Conservation (phyloP, 305 asterid species). For the Coffea humblotiana region DNA sequence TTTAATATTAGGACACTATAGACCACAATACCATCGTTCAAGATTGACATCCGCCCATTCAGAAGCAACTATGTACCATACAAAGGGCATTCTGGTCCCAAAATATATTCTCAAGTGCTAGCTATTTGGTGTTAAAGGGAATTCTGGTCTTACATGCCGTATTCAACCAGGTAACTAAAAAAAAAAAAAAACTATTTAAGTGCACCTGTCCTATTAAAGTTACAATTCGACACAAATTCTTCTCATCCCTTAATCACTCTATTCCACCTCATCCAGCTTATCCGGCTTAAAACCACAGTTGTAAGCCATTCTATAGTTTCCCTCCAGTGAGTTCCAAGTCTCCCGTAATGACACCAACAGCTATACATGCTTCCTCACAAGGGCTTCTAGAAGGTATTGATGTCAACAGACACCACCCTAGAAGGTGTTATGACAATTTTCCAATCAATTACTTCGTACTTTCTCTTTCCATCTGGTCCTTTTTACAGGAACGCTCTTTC, state of each 20-base stretch:
- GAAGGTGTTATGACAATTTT: neutral
- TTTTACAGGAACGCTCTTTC: neutral
- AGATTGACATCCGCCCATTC: neutral
- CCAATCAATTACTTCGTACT: neutral
- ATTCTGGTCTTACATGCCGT: neutral
- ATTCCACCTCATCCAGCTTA: neutral
- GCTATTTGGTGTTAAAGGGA: neutral
- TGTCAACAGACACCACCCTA: neutral
- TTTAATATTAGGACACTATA: too few relatives aligned
- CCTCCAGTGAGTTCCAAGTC: neutral
- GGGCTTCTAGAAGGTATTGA: neutral
- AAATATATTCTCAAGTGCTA: neutral
- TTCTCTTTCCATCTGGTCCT: neutral
- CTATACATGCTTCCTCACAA: neutral
- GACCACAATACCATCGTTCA: neutral
- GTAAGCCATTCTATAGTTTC: neutral
- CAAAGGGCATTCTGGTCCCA: too few relatives aligned
- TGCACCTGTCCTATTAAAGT: too few relatives aligned
- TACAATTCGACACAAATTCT: neutral
- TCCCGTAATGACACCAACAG: neutral
- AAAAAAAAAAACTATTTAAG: neutral
- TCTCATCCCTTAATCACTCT: neutral
- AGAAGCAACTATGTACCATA: neutral
- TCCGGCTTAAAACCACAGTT: neutral
- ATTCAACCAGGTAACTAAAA: too few relatives aligned